A percentile compares a stretch with the other conserved stretches of the same genome.
phyloP scores from a whole-genome alignment of 2,329 filamentous ascomycete genomes.

The Fusarium marasasianum region DNA sequence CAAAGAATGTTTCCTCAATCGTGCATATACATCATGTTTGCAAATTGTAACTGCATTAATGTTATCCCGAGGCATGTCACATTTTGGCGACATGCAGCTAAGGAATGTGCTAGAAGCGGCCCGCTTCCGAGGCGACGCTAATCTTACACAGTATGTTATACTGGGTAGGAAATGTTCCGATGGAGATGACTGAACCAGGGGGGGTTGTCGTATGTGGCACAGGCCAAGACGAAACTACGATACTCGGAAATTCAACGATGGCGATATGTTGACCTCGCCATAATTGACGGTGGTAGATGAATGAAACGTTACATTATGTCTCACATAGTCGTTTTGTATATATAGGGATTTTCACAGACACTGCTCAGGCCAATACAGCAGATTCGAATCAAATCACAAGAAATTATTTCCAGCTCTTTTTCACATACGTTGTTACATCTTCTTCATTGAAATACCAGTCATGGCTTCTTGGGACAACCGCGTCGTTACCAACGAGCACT shows the following conservation, averaged over 20 bases:
- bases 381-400: background rate
- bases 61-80: background rate
- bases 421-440: fast-evolving
- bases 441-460: fast-evolving
- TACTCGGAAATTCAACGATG: background rate
- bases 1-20: background rate
- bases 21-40: background rate
- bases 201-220: background rate
- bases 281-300: background rate
- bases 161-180: background rate
- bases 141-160: background rate
- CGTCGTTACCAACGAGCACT: background rate
- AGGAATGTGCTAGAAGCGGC: background rate
- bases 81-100: background rate
- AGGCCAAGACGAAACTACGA: background rate
- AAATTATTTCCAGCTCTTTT: background rate
- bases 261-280: background rate
- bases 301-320: background rate
- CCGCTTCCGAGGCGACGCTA: background rate
- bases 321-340: background rate
- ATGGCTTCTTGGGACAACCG: slow-evolving; percentile 17
- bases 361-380: background rate
- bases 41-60: background rate
- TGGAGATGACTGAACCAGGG: background rate
- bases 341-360: background rate